A percentile compares a stretch with the other conserved stretches of the same genome.
These are phyloP conservation scores for Acrocalymma vagum DNA, from an alignment of 2,329 filamentous ascomycete genomes.

Conservation along the genomic window DNA sequence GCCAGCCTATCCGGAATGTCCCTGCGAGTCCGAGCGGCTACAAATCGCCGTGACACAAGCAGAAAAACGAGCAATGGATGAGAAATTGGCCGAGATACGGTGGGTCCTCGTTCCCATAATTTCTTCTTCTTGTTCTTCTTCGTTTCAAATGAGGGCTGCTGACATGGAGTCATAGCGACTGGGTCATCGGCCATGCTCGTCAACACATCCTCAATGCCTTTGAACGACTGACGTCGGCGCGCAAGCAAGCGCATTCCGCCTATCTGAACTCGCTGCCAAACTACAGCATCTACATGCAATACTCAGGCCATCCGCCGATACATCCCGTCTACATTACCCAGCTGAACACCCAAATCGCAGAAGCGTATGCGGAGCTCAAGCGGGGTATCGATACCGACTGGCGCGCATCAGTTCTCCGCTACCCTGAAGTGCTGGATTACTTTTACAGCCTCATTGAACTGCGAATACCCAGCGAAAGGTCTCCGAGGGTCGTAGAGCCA, in stretches of 20 bases:
- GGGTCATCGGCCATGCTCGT: constrained; percentile 56
- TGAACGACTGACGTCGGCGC: constrained; percentile 48
- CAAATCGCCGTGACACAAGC: constrained; percentile 51
- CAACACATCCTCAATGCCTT: constrained; percentile 55
- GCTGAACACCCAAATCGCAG: constrained; percentile 63
- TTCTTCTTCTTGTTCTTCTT: too few species aligned
- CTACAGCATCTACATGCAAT: constrained; percentile 57
- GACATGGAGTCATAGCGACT: constrained; percentile 49
- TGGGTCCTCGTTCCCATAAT: constrained; percentile 15
- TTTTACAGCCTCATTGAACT: constrained; percentile 77
- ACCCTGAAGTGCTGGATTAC: constrained; percentile 82
- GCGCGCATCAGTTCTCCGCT: constrained; percentile 76
- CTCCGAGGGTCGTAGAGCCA: constrained; percentile 47
- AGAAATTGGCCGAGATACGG: constrained; percentile 45
- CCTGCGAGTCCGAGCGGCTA: constrained; percentile 49
- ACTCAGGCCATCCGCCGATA: constrained; percentile 54
- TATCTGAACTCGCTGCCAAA: constrained; percentile 56
- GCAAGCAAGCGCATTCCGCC: constrained; percentile 51
- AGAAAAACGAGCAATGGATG: constrained; percentile 48
- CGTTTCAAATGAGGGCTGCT: constrained; percentile 14
- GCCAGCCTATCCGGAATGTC: constrained; percentile 48
- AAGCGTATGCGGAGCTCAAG: constrained; percentile 73
- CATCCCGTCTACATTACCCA: constrained; percentile 49
- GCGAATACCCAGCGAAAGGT: constrained; percentile 66
- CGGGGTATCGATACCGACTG: constrained; percentile 81